These are phyloP conservation scores for Paraglomus occultum DNA, from an alignment of 192 early-diverging fungal species.

Conservation along the genomic window DNA sequence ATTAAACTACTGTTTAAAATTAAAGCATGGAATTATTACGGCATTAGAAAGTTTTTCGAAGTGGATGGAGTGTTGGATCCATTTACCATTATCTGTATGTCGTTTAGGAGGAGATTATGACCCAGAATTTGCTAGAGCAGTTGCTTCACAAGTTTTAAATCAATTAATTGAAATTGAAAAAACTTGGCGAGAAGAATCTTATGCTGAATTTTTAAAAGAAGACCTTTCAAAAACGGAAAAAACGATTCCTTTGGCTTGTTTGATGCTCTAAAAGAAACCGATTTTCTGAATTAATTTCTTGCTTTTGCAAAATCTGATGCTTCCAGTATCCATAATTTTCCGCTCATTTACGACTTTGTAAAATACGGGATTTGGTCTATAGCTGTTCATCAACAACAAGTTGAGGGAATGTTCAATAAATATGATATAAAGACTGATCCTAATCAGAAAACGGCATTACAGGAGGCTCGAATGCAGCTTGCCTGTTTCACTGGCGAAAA, in stretches of 20 bases:
- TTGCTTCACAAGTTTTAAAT: background rate
- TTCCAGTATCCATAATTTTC: background rate
- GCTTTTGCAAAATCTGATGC: background rate
- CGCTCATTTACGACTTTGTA: background rate
- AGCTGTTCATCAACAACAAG: conserved; percentile 9
- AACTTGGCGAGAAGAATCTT: background rate
- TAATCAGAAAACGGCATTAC: too few relatives aligned
- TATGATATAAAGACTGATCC: too few relatives aligned
- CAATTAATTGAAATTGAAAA: background rate
- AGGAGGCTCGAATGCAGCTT: too few relatives aligned
- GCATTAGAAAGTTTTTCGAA: background rate
- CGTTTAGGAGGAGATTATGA: background rate
- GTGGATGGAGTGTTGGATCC: background rate
- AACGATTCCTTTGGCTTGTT: background rate
- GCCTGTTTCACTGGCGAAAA: too few relatives aligned
- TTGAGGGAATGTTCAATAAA: background rate
- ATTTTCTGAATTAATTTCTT: conserved; percentile 1
- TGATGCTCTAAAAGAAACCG: background rate
- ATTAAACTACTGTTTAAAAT: too few relatives aligned
- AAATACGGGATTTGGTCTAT: conserved; percentile 1
- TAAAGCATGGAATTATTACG: too few relatives aligned
- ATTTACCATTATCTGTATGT: conserved; percentile 14
- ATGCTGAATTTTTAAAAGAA: background rate
- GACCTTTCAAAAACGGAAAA: background rate
- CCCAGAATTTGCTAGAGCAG: background rate